These are phyloP conservation scores for Discostella stelligera DNA, from an alignment of 352 stramenopile genomes.

Conservation along the genomic window DNA sequence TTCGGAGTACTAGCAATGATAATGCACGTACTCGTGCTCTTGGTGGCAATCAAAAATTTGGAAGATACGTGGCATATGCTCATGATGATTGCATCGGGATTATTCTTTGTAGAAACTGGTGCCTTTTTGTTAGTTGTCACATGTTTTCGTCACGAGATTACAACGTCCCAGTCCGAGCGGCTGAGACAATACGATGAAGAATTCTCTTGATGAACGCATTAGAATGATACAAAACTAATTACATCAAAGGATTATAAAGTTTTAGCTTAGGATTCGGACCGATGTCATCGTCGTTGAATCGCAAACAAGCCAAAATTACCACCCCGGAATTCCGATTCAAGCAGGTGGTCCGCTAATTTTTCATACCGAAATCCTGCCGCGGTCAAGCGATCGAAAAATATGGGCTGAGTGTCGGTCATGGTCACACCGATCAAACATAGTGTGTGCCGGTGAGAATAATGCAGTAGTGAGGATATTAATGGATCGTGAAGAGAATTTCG, in stretches of 20 bases:
- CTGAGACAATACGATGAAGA: neutral
- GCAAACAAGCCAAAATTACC: constrained; percentile 46
- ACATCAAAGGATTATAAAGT: neutral
- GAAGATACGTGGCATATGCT: constrained; percentile 26
- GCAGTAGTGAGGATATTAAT: constrained; percentile 64
- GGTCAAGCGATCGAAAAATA: constrained; percentile 69
- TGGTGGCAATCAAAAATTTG: constrained; percentile 15
- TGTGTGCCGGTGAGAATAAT: constrained; percentile 55
- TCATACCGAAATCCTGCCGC: constrained; percentile 67
- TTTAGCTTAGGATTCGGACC: neutral
- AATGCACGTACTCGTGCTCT: constrained; percentile 23
- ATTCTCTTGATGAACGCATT: neutral
- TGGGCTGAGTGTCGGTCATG: constrained; percentile 74
- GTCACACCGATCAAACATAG: constrained; percentile 73
- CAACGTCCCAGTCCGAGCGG: constrained; percentile 9
- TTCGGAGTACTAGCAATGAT: constrained; percentile 23
- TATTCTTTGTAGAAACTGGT: constrained; percentile 43
- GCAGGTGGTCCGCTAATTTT: constrained; percentile 47
- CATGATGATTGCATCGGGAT: constrained; percentile 27
- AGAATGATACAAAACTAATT: neutral
- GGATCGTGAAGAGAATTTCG: constrained; percentile 65
- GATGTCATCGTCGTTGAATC: constrained; percentile 35
- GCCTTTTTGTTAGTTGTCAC: constrained; percentile 36
- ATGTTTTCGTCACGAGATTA: constrained; percentile 8
- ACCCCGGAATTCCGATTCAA: constrained; percentile 36